phyloP scores from a whole-genome alignment of 768 basidiomycete species.

The Leccinum uliginosum region DNA sequence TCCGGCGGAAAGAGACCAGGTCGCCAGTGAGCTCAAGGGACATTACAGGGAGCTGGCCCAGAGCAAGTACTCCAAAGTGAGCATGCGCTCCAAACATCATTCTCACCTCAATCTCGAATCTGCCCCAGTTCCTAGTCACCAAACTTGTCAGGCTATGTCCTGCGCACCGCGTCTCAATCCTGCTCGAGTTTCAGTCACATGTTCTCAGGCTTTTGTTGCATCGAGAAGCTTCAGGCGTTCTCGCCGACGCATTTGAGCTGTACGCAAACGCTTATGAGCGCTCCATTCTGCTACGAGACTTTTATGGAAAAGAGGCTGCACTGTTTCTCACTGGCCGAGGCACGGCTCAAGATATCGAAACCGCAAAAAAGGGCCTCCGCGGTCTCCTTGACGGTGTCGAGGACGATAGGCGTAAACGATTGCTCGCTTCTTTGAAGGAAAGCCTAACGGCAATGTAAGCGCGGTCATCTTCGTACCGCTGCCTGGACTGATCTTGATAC shows the following conservation, averaged over 20 bases:
- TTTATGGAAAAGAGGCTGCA: conserved; percentile 85
- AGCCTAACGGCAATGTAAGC: conserved; percentile 73
- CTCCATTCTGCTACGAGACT: conserved; percentile 73
- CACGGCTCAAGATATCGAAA: conserved; percentile 59
- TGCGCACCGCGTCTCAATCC: conserved; percentile 66
- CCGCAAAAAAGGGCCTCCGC: conserved; percentile 59
- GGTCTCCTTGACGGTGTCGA: conserved; percentile 65
- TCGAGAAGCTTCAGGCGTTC: conserved; percentile 74
- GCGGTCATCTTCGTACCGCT: background rate
- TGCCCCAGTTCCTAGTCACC: conserved; percentile 64
- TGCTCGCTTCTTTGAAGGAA: conserved; percentile 66
- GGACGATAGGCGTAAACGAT: conserved; percentile 58
- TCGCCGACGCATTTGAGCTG: conserved; percentile 87
- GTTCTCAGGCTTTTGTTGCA: conserved; percentile 79
- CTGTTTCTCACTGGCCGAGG: conserved; percentile 59
- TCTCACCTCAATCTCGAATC: background rate
- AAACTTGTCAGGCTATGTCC: conserved; percentile 79
- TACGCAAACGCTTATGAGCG: conserved; percentile 85
- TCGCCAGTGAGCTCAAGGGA: conserved; percentile 81
- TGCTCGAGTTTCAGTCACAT: conserved; percentile 72
- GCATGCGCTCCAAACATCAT: conserved; percentile 7
- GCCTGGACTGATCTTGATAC: background rate
- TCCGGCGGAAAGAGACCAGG: conserved; percentile 68
- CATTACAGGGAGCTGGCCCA: conserved; percentile 73
- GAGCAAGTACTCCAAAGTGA: conserved; percentile 87